These are phyloP conservation scores for Claviceps fusiformis DNA, from an alignment of 2,329 filamentous ascomycete species.

Conservation along the genomic window DNA sequence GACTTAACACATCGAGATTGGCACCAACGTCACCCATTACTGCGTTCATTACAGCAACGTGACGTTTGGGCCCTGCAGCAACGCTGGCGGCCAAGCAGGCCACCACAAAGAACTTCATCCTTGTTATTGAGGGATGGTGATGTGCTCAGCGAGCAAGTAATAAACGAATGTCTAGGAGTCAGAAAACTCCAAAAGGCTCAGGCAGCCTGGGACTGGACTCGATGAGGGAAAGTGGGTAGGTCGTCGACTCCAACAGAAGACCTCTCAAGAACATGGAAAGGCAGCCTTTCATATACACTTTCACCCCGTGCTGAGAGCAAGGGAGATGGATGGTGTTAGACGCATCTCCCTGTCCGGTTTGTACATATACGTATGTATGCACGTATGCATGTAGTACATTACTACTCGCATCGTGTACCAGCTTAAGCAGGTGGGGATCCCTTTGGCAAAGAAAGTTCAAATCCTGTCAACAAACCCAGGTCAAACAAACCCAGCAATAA, in stretches of 20 bases:
- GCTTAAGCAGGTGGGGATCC: not conserved
- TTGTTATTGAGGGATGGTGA: not conserved
- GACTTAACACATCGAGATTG: not conserved
- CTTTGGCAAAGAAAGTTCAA: not conserved
- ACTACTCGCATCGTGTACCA: not conserved
- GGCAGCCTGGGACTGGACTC: not conserved
- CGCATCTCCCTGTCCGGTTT: not conserved
- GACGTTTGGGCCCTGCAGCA: not conserved
- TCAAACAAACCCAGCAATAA: not conserved
- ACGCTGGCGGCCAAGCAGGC: constrained; percentile 4
- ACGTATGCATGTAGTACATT: not conserved
- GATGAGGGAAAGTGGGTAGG: not conserved
- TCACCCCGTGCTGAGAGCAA: not conserved
- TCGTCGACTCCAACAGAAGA: not conserved
- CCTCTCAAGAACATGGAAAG: not conserved
- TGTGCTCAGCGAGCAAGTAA: not conserved
- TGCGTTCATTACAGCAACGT: not conserved
- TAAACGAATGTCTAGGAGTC: constrained; percentile 4
- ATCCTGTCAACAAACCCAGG: not conserved
- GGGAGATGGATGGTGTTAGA: not conserved
- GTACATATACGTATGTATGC: not conserved
- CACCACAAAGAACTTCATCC: constrained; percentile 3
- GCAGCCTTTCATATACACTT: not conserved
- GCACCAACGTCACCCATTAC: not conserved
- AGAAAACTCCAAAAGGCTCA: not conserved